A percentile compares a stretch with the other conserved stretches of the same genome.
Conservation (phyloP, 139 green algal species). For the Marvania coccoides region DNA sequence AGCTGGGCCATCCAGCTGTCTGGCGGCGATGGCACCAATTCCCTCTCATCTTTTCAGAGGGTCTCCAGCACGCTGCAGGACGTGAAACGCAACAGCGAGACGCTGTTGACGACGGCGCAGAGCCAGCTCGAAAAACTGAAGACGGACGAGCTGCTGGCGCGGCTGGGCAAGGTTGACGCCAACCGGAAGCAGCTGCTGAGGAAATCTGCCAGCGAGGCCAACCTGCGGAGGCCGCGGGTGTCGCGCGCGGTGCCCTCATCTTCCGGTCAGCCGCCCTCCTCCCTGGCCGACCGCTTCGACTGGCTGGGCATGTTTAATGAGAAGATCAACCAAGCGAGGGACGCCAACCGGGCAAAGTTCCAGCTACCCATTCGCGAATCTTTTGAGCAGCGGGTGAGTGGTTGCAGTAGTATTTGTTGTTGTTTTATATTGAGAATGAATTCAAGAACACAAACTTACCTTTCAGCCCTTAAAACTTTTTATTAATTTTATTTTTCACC, state of each 20-base stretch:
- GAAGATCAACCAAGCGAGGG: slow-evolving; percentile 16
- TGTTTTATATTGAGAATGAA: no score
- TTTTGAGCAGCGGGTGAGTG: slow-evolving; percentile 15
- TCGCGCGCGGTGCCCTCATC: no score
- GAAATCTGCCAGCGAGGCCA: slow-evolving; percentile 8
- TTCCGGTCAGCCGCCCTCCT: no score
- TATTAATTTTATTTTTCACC: neutral
- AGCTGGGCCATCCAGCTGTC: neutral
- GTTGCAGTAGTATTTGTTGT: no score
- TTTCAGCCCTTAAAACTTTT: no score
- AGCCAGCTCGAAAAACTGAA: slow-evolving; percentile 1
- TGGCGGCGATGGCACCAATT: neutral
- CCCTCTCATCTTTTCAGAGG: neutral
- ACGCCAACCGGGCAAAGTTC: slow-evolving; percentile 3
- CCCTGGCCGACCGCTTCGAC: slow-evolving; percentile 1
- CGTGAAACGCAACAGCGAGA: slow-evolving; percentile 11
- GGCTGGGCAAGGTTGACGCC: neutral
- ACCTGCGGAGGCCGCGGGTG: slow-evolving; percentile 2
- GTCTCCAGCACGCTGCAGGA: slow-evolving; percentile 18
- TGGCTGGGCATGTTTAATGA: slow-evolving; percentile 16
- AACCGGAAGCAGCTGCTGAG: neutral
- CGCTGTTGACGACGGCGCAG: slow-evolving; percentile 11
- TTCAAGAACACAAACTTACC: no score
- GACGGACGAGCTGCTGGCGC: neutral
- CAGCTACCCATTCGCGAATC: neutral